Conservation (phyloP, 768 basidiomycete species). For the Naganishia vaughanmartiniae region DNA sequence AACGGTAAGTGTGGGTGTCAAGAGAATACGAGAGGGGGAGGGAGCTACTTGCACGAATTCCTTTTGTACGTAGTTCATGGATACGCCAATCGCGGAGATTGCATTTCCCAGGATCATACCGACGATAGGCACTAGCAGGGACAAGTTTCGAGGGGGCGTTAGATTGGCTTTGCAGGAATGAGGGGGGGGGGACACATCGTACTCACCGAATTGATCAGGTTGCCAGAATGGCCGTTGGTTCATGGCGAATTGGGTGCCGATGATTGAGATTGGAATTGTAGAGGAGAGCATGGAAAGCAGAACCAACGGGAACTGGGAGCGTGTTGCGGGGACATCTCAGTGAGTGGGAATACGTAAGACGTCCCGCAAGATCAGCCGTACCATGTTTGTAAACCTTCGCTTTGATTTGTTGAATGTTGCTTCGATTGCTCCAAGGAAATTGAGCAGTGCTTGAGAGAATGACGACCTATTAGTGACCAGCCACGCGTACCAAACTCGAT, state of each 20-base stretch:
- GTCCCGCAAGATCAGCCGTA: conserved; percentile 50
- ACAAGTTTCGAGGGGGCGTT: no score
- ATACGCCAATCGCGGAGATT: conserved; percentile 71
- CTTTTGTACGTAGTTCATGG: conserved; percentile 67
- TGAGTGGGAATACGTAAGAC: neutral
- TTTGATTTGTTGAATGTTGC: conserved; percentile 76
- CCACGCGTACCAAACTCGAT: no score
- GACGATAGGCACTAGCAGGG: conserved; percentile 66
- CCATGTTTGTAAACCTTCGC: conserved; percentile 69
- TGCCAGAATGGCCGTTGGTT: conserved; percentile 74
- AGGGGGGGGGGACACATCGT: conserved; percentile 38
- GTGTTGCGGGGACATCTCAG: neutral
- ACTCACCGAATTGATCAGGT: conserved; percentile 68
- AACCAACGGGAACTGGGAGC: conserved; percentile 63
- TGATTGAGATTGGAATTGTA: conserved; percentile 73
- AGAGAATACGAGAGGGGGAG: neutral
- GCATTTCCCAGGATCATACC: conserved; percentile 79
- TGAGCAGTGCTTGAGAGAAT: conserved; percentile 70
- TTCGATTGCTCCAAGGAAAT: conserved; percentile 73
- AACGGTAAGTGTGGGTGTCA: neutral
- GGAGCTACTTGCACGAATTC: conserved; percentile 65
- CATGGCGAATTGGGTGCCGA: conserved; percentile 76
- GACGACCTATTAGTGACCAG: no score
- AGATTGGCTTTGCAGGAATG: neutral
- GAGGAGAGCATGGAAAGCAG: conserved; percentile 69